Conservation (phyloP, 2,329 filamentous ascomycete genomes). For the Penicillium sumatraense region DNA sequence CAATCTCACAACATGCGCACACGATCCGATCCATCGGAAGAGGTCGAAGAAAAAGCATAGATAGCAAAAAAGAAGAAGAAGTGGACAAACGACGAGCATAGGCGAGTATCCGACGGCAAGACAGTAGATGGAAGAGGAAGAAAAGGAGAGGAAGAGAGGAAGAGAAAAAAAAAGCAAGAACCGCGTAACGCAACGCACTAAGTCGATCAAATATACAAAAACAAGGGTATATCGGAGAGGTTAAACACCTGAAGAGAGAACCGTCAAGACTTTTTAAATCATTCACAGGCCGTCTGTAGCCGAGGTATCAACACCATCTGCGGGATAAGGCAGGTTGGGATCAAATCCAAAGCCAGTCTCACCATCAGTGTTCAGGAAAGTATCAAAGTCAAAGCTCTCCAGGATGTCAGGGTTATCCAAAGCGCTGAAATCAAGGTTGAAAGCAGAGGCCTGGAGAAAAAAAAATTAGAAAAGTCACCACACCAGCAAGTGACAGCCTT, state of each 20-base stretch:
- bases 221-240: constrained; percentile 44
- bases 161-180: constrained; percentile 24
- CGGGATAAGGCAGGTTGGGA: constrained; percentile 42
- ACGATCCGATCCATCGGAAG: too few relatives aligned
- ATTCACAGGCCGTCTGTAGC: constrained; percentile 44
- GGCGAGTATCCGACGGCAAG: constrained; percentile 17
- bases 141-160: constrained; percentile 23
- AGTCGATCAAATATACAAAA: constrained; percentile 42
- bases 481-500: too few relatives aligned
- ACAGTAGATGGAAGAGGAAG: constrained; percentile 2
- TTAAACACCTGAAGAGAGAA: constrained; percentile 39
- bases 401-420: constrained; percentile 53
- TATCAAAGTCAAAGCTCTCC: constrained; percentile 68
- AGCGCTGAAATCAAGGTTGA: constrained; percentile 50
- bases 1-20: constrained; percentile 32
- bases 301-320: constrained; percentile 50
- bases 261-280: constrained; percentile 35
- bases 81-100: constrained; percentile 11
- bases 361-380: constrained; percentile 64
- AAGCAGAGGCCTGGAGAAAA: constrained; percentile 34
- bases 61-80: constrained; percentile 16
- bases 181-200: constrained; percentile 4
- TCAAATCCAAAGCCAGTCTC: constrained; percentile 49
- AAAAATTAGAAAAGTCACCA: constrained; percentile 20
- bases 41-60: constrained; percentile 11